These are phyloP conservation scores for Parascedosporium putredinis DNA, from an alignment of 2,329 filamentous ascomycete genomes.

Conservation along the genomic window DNA sequence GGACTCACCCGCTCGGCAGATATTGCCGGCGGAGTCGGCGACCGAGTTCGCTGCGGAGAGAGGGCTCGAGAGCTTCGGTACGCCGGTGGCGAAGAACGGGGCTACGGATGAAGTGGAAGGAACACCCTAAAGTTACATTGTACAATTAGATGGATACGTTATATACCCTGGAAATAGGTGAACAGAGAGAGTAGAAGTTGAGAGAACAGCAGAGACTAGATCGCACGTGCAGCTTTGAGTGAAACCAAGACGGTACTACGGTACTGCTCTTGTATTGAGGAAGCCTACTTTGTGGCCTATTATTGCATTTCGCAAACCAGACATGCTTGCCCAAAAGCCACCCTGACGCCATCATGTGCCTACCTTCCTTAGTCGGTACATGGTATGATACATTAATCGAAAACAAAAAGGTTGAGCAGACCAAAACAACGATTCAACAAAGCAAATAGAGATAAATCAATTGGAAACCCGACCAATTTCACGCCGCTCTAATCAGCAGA, in stretches of 20 bases:
- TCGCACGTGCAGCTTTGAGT: too few species aligned
- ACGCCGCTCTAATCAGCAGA: too few species aligned
- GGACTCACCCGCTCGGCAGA: slow-evolving; percentile 12
- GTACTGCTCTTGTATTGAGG: background rate
- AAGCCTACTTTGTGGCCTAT: background rate
- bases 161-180: slow-evolving; percentile 2
- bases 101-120: slow-evolving; percentile 11
- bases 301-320: background rate
- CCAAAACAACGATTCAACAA: slow-evolving; percentile 5
- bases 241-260: too few species aligned
- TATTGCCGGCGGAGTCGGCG: slow-evolving; percentile 9
- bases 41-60: slow-evolving; percentile 23
- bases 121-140: background rate
- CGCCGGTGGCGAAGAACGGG: slow-evolving; percentile 21
- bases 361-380: slow-evolving; percentile 3
- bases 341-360: slow-evolving; percentile 1
- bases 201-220: too few species aligned
- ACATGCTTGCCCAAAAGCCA: slow-evolving; percentile 1
- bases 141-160: background rate
- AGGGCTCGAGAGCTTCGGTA: slow-evolving; percentile 36
- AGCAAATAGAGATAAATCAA: background rate
- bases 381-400: slow-evolving; percentile 7
- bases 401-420: background rate
- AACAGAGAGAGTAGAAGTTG: too few species aligned
- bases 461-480: background rate